These are phyloP conservation scores for Colletotrichum sp. DNA, from an alignment of 2,329 filamentous ascomycete genomes.

Conservation along the genomic window DNA sequence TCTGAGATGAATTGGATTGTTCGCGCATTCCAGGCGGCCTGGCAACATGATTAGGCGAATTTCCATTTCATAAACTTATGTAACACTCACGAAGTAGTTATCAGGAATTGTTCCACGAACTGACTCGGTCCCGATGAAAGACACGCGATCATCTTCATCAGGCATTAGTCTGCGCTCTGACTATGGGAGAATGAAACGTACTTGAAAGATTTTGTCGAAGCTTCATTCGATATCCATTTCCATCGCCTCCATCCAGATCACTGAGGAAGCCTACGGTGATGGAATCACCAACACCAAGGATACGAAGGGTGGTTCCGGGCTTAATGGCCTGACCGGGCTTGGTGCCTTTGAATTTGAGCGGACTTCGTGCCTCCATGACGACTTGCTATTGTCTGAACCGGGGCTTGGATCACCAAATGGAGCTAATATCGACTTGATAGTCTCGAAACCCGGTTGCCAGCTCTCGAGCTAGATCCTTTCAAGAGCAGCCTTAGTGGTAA, in stretches of 20 bases:
- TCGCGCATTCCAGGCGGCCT: slow-evolving; percentile 41
- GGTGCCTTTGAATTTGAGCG: background rate
- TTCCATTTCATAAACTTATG: too few species aligned
- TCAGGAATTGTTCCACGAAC: slow-evolving; percentile 31
- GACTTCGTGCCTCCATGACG: background rate
- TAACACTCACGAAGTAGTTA: slow-evolving; percentile 34
- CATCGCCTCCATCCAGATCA: slow-evolving; percentile 31
- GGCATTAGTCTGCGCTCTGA: background rate
- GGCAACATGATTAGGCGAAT: background rate
- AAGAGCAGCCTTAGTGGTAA: background rate
- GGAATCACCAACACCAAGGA: slow-evolving; percentile 42
- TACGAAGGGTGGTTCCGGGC: slow-evolving; percentile 34
- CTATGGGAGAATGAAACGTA: slow-evolving; percentile 9
- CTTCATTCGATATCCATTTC: slow-evolving; percentile 38
- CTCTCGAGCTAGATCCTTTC: background rate
- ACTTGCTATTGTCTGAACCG: background rate
- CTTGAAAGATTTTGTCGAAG: slow-evolving; percentile 32
- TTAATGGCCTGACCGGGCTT: slow-evolving; percentile 22
- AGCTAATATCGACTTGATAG: background rate
- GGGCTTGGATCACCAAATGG: background rate
- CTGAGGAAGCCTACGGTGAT: slow-evolving; percentile 35
- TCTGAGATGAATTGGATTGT: slow-evolving; percentile 41
- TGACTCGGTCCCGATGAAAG: slow-evolving; percentile 34
- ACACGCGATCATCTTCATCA: slow-evolving; percentile 26
- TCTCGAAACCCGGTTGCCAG: background rate